Evolutionary conservation across 1,139 yeast genomes (phyloP).

Genomic region (Scheffersomyces cryptocercus): DNA sequence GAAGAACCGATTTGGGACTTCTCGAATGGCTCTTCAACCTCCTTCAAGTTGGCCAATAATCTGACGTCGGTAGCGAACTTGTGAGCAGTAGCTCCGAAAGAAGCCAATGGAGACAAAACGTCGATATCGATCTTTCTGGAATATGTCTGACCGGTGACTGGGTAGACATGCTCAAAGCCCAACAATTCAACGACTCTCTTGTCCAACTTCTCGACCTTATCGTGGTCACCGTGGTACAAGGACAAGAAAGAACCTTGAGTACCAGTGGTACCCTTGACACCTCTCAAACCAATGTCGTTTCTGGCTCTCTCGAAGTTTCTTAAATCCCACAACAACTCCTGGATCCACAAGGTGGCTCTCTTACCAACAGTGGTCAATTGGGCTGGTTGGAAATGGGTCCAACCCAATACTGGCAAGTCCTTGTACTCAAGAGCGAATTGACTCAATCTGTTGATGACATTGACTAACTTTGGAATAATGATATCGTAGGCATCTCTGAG

Average conservation of each 20-base stretch:
- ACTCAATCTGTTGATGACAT: conserved; percentile 87
- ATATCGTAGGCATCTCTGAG: conserved; percentile 93
- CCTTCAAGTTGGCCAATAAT: conserved; percentile 93
- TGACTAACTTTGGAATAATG: conserved; percentile 90
- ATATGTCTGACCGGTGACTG: conserved; percentile 98
- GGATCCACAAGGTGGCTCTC: conserved; percentile 97
- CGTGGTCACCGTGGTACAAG: conserved; percentile 94
- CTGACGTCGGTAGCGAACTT: conserved; percentile 97
- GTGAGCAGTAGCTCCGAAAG: conserved; percentile 95
- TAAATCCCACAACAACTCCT: conserved; percentile 96
- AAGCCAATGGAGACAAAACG: conserved; percentile 87
- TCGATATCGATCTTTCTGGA: conserved; percentile 97
- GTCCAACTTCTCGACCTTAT: conserved; percentile 90
- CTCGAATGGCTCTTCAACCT: conserved; percentile 97
- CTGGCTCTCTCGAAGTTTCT: conserved; percentile 95
- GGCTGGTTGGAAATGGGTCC: conserved; percentile 99
- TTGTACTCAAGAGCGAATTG: conserved; percentile 88
- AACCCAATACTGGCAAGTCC: conserved; percentile 95
- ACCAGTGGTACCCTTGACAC: conserved; percentile 99
- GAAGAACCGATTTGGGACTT: conserved; percentile 96
- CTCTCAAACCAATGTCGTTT: conserved; percentile 94
- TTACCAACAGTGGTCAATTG: conserved; percentile 98
- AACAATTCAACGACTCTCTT: conserved; percentile 87
- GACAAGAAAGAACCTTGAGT: conserved; percentile 97
- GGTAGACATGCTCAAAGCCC: conserved; percentile 94